phyloP scores from a whole-genome alignment of 1,284 basidiomycete genomes.

The Pseudozyma hubeiensis region DNA sequence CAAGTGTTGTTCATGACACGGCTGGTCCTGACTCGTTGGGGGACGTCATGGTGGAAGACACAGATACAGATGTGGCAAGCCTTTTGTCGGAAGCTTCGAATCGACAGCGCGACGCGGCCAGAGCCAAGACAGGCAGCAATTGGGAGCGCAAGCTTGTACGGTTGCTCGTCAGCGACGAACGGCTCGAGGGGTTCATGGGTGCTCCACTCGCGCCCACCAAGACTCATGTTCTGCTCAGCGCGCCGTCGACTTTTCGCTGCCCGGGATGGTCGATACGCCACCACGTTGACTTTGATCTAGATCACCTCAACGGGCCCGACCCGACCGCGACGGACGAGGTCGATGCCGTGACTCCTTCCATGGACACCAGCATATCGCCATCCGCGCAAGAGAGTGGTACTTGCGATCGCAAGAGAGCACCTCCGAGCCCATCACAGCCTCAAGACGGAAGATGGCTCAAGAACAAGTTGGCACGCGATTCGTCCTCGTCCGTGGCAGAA shows the following conservation, averaged over 20 bases:
- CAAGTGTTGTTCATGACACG: neutral
- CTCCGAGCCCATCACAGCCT: conserved; percentile 12
- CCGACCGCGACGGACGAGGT: too few species aligned
- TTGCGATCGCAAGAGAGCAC: conserved; percentile 7
- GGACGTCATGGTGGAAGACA: neutral
- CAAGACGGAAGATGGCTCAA: conserved; percentile 10
- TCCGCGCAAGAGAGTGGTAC: neutral
- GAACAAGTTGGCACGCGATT: conserved; percentile 13
- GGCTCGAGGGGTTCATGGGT: conserved; percentile 23
- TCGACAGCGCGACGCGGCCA: conserved; percentile 17
- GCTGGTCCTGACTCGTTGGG: neutral
- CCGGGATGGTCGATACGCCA: conserved; percentile 48
- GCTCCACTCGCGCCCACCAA: conserved; percentile 25
- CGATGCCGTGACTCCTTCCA: neutral
- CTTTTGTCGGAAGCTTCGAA: conserved; percentile 14
- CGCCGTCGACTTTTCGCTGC: conserved; percentile 37
- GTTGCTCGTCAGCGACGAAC: conserved; percentile 33
- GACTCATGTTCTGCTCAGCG: conserved; percentile 47
- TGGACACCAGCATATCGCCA: conserved; percentile 13
- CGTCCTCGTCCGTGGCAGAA: conserved; percentile 27
- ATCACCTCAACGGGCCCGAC: conserved; percentile 6
- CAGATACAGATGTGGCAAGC: neutral
- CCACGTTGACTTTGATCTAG: conserved; percentile 41
- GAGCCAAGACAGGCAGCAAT: conserved; percentile 43
- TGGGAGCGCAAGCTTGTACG: conserved; percentile 58